Evolutionary conservation across 2,329 filamentous ascomycete genomes (phyloP), one percentile per base, ranked within the genome.

Genomic region (Colletotrichum sp.): DNA sequence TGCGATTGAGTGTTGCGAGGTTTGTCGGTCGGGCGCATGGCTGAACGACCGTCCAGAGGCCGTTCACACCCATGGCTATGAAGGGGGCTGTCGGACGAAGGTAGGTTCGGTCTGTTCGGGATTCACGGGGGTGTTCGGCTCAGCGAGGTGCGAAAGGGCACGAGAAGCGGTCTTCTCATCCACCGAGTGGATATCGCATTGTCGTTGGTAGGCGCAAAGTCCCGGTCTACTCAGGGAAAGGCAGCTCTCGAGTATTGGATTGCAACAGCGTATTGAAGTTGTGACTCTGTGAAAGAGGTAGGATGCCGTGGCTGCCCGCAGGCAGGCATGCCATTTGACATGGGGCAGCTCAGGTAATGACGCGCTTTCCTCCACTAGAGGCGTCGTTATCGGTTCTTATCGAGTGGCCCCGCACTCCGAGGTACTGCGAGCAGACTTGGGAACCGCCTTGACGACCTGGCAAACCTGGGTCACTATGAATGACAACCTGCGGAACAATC

Each of bases 11-110:
- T 16, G 96, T 98, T 79, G 97, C 96, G 79, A 99, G 93, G 83
- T 98, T 98, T 76, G 97, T 98, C 24, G 97, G 97, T 47, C 97
- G 94, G 62, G 97, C 97, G 82, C 95, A 98, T 59, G 97, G 97
- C 85, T 98, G 95, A 77, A 98, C 89, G 66, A 99, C 95, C 76
- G 95, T 96, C 97, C 97, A 99, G 77, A 99, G 94, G 77, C 96
- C 96, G 81, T 96, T 98, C 77, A 99, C 97, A 92, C 97, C 97
- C 97, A 99, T 99, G 81, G 73, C 79, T 81, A 70, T 67, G 66
- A 59, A n/a, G 33, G 7, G 62, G 36, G 21, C 43, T 18, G 31
- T 58, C n/a, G 59, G n/a, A 62, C 34, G 21, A 13, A n/a, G 54
- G 27, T 36, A 47, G n/a, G 21, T 63, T 64, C 33, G 58, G 21